Evolutionary conservation across 2,329 filamentous ascomycete species (phyloP).

Genomic region (Lecanicillium sp.): DNA sequence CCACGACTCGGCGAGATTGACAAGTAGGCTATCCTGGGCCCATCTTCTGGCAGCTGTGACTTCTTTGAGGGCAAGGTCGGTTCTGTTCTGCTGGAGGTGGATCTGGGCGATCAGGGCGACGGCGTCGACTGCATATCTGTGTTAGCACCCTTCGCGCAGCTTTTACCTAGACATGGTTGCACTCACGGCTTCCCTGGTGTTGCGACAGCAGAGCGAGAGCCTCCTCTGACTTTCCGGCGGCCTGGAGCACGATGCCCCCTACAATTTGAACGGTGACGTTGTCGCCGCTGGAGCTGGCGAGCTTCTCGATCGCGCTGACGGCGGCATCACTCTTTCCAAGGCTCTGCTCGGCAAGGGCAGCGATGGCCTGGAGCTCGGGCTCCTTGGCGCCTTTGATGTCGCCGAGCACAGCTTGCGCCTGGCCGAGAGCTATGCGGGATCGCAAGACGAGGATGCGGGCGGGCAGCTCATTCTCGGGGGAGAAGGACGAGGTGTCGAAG

Average conservation of each 20-base stretch:
- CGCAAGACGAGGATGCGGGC: slow-evolving; percentile 75
- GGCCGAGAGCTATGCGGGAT: slow-evolving; percentile 74
- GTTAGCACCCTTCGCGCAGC: slow-evolving; percentile 18
- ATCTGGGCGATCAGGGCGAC: slow-evolving; percentile 89
- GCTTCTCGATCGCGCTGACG: slow-evolving; percentile 55
- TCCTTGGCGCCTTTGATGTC: slow-evolving; percentile 60
- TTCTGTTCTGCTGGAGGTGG: slow-evolving; percentile 83
- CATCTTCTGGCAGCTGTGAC: slow-evolving; percentile 80
- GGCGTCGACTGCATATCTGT: slow-evolving; percentile 52
- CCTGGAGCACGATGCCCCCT: slow-evolving; percentile 75
- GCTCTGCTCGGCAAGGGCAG: slow-evolving; percentile 63
- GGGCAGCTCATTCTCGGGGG: slow-evolving; percentile 67
- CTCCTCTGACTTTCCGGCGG: slow-evolving; percentile 75
- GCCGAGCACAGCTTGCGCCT: slow-evolving; percentile 65
- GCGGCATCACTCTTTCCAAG: slow-evolving; percentile 58
- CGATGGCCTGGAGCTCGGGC: slow-evolving; percentile 71
- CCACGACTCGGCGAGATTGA: slow-evolving; percentile 95
- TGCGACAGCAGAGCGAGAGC: slow-evolving; percentile 72
- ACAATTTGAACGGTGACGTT: slow-evolving; percentile 78
- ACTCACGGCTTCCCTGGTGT: slow-evolving; percentile 80
- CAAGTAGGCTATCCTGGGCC: slow-evolving; percentile 89
- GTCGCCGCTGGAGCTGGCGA: slow-evolving; percentile 61
- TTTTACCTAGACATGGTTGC: no score
- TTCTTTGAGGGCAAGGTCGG: slow-evolving; percentile 86
- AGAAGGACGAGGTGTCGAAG: slow-evolving; percentile 77